phyloP scores from a whole-genome alignment of 805 yeast species.

The Pichia cephalocereana region DNA sequence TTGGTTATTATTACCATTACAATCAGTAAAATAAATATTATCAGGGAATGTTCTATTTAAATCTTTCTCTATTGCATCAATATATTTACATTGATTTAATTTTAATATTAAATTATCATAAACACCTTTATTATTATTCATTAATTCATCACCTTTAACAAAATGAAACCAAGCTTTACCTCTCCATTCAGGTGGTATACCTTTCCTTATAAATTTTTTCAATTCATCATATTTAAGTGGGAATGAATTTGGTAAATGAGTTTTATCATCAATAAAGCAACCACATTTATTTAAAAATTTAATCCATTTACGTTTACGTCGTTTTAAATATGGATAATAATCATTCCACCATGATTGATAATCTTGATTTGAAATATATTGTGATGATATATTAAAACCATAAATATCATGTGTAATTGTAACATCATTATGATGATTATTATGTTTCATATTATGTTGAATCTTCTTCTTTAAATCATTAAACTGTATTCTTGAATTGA shows the following conservation, averaged over 20 bases:
- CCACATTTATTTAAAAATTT: slow-evolving; percentile 60
- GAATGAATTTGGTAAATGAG: slow-evolving; percentile 48
- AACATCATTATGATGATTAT: neutral
- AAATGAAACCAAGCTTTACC: slow-evolving; percentile 96
- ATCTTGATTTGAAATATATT: slow-evolving; percentile 40
- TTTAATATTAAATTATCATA: slow-evolving; percentile 61
- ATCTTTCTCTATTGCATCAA: slow-evolving; percentile 92
- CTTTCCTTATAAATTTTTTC: slow-evolving; percentile 76
- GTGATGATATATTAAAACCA: slow-evolving; percentile 71
- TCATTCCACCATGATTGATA: slow-evolving; percentile 71
- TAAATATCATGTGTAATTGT: slow-evolving; percentile 50
- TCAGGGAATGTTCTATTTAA: slow-evolving; percentile 93
- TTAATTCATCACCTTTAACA: slow-evolving; percentile 61
- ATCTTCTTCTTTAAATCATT: neutral
- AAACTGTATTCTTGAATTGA: neutral
- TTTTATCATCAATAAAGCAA: slow-evolving; percentile 32
- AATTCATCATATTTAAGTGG: slow-evolving; percentile 75
- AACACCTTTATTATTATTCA: slow-evolving; percentile 62
- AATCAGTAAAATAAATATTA: slow-evolving; percentile 61
- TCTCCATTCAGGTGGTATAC: slow-evolving; percentile 96
- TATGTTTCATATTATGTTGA: neutral
- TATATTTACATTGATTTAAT: slow-evolving; percentile 44
- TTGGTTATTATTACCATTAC: no score
- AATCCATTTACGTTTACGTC: slow-evolving; percentile 74
- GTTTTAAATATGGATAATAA: slow-evolving; percentile 52